Conservation (phyloP, 306 rosid genomes). For the Sesbania bispinosa region DNA sequence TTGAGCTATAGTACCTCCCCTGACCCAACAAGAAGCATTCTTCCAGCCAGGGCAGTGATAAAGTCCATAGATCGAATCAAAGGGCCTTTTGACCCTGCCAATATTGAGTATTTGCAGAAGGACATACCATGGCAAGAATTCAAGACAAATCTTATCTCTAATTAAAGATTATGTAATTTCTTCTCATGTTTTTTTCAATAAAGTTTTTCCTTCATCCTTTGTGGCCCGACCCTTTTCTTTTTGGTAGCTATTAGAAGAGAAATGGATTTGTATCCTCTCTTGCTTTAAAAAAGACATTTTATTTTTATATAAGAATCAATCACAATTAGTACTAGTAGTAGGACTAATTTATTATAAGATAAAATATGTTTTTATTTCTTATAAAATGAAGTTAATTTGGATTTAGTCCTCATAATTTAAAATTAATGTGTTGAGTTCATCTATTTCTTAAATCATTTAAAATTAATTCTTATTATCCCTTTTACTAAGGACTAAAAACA, state of each 20-base stretch:
- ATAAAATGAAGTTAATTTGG: too few relatives aligned
- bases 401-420: too few relatives aligned
- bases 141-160: constrained; percentile 21
- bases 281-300: too few relatives aligned
- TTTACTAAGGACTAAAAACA: too few relatives aligned
- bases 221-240: neutral
- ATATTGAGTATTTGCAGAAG: constrained; percentile 57
- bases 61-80: constrained; percentile 60
- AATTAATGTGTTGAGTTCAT: too few relatives aligned
- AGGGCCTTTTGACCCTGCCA: constrained; percentile 90
- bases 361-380: too few relatives aligned
- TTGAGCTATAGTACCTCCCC: constrained; percentile 70
- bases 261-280: too few relatives aligned
- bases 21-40: constrained; percentile 71
- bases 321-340: too few relatives aligned
- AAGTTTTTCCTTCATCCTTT: neutral
- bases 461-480: too few relatives aligned
- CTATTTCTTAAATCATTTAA: too few relatives aligned
- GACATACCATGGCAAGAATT: constrained; percentile 71
- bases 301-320: too few relatives aligned
- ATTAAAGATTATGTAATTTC: neutral
- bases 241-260: neutral
- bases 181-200: neutral
- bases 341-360: too few relatives aligned
- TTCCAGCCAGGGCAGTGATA: constrained; percentile 74